A percentile compares a stretch with the other conserved stretches of the same genome.
Evolutionary conservation across 768 basidiomycete species (phyloP).

Genomic region (Lactarius trivialis): DNA sequence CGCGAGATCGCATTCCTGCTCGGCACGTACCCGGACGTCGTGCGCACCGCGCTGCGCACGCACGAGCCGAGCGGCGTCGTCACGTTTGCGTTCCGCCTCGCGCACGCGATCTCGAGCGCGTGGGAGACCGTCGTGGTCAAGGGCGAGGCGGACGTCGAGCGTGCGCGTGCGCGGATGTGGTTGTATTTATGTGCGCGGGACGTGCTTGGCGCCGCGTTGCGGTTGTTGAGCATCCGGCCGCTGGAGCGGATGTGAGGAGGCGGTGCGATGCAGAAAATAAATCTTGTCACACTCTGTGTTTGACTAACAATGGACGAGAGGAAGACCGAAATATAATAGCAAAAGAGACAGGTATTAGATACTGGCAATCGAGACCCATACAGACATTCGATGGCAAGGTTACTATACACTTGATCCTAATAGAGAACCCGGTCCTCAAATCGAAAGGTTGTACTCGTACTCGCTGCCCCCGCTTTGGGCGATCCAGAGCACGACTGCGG

Average conservation of each 20-base stretch:
- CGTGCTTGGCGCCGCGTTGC: slow-evolving; percentile 83
- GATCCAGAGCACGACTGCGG: slow-evolving; percentile 85
- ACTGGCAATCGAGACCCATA: not conserved
- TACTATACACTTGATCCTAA: not conserved
- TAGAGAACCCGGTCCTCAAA: slow-evolving; percentile 20
- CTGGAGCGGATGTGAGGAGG: slow-evolving; percentile 79
- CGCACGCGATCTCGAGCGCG: slow-evolving; percentile 83
- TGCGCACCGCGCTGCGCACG: slow-evolving; percentile 75
- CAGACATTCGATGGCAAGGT: not conserved
- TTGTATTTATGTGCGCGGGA: slow-evolving; percentile 84
- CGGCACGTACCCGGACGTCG: slow-evolving; percentile 86
- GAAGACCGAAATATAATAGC: not conserved
- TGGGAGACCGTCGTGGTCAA: slow-evolving; percentile 90
- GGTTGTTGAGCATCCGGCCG: slow-evolving; percentile 80
- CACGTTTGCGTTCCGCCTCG: slow-evolving; percentile 80
- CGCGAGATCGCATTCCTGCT: slow-evolving; percentile 84
- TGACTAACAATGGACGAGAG: not conserved
- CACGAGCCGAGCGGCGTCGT: slow-evolving; percentile 90
- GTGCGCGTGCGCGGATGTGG: slow-evolving; percentile 81
- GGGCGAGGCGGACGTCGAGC: slow-evolving; percentile 67
- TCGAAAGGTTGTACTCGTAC: slow-evolving; percentile 82
- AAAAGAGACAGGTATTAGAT: slow-evolving; percentile 3
- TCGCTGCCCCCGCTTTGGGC: slow-evolving; percentile 81
- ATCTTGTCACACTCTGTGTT: no score
- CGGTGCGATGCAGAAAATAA: not conserved